These are phyloP conservation scores for Termitomyces sp. DNA, from an alignment of 1,284 basidiomycete species.

Conservation along the genomic window DNA sequence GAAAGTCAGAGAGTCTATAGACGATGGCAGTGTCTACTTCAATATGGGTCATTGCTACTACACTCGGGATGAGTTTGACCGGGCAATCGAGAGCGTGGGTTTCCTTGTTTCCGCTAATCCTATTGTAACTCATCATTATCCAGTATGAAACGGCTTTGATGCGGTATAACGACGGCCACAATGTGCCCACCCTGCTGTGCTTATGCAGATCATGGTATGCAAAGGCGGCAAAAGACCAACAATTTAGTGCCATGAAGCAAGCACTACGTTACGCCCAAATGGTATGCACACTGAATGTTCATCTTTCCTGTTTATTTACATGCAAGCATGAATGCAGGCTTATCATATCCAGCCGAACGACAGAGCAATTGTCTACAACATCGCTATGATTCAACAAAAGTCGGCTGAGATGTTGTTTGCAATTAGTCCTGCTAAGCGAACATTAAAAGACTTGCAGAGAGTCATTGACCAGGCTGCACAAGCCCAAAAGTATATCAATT, in stretches of 20 bases:
- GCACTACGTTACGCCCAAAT: constrained; percentile 77
- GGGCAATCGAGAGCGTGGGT: constrained; percentile 90
- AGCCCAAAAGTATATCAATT: constrained; percentile 67
- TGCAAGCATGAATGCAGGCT: constrained; percentile 46
- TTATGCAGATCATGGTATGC: constrained; percentile 88
- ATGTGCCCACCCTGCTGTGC: constrained; percentile 73
- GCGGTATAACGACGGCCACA: constrained; percentile 67
- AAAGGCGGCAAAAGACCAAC: constrained; percentile 85
- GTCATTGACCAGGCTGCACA: constrained; percentile 82
- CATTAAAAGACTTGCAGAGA: constrained; percentile 70
- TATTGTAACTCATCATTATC: background rate
- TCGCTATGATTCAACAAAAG: constrained; percentile 96
- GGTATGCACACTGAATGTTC: constrained; percentile 34
- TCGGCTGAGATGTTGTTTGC: constrained; percentile 83
- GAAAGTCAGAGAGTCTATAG: constrained; percentile 82
- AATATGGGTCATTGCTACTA: constrained; percentile 97
- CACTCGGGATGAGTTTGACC: constrained; percentile 85
- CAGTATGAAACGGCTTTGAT: constrained; percentile 87
- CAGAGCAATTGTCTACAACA: constrained; percentile 87
- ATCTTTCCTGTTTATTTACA: constrained; percentile 1
- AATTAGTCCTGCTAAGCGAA: constrained; percentile 69
- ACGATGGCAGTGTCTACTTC: constrained; percentile 83
- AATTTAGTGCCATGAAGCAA: constrained; percentile 71
- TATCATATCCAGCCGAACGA: constrained; percentile 78
- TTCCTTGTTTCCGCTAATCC: background rate